These are phyloP conservation scores for Pelagomonas calceolata DNA, from an alignment of 108 stramenopile species.

Conservation along the genomic window DNA sequence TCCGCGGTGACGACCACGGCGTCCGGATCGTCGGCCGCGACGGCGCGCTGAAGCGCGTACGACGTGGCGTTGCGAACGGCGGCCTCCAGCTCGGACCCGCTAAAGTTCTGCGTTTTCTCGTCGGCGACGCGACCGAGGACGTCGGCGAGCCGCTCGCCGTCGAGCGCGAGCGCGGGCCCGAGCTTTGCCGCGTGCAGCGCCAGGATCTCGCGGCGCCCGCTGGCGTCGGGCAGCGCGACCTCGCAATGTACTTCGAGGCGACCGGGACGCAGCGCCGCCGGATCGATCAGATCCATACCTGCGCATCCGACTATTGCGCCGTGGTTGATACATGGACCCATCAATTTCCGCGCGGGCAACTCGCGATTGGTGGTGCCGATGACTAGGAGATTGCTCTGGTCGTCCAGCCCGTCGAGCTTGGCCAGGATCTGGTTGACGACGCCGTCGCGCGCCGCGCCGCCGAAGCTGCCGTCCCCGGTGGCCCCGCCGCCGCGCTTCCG, in stretches of 20 bases:
- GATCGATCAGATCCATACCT: conserved; percentile 60
- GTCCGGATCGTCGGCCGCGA: no score
- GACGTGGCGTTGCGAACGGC: no score
- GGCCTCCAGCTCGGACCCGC: no score
- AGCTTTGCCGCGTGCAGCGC: no score
- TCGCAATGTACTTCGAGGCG: conserved; percentile 70
- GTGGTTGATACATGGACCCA: not conserved
- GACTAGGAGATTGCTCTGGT: conserved; percentile 58
- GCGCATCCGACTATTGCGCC: conserved; percentile 3
- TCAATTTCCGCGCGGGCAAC: no score
- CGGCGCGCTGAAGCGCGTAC: no score
- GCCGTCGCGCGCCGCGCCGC: conserved; percentile 41
- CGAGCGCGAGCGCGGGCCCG: no score
- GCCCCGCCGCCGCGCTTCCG: conserved; percentile 53
- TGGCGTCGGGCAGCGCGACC: conserved; percentile 48
- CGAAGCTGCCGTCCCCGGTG: not conserved
- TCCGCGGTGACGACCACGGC: no score
- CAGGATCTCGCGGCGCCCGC: no score
- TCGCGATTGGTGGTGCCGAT: conserved; percentile 74
- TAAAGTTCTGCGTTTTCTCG: no score
- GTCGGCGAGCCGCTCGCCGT: no score
- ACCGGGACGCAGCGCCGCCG: conserved; percentile 63
- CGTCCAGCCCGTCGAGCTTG: conserved; percentile 67
- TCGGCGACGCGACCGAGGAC: no score
- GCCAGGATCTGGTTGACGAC: conserved; percentile 67